phyloP scores from a whole-genome alignment of 2,329 filamentous ascomycete species.

The Epichloe gansuensis region DNA sequence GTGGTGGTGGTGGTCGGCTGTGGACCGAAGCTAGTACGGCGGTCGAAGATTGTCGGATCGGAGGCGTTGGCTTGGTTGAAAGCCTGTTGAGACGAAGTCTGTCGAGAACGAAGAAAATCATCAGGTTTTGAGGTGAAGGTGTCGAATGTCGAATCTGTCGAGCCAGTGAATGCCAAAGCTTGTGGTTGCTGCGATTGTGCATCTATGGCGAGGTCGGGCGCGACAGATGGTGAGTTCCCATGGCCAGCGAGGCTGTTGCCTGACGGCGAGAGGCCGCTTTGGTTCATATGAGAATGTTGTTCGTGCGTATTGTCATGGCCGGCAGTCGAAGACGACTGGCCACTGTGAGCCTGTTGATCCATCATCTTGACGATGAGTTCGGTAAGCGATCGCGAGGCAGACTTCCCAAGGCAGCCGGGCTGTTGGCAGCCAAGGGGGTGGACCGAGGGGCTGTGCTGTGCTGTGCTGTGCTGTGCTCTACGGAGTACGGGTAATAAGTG shows the following conservation, averaged over 20 bases:
- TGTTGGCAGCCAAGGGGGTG: conserved; percentile 28
- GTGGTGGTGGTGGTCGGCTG: conserved; percentile 22
- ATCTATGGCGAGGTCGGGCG: conserved; percentile 48
- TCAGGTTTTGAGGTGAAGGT: conserved; percentile 33
- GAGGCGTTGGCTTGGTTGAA: conserved; percentile 20
- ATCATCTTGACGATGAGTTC: conserved; percentile 19
- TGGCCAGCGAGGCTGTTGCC: conserved; percentile 38
- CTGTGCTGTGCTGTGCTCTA: background rate
- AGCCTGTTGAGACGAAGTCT: conserved; percentile 21
- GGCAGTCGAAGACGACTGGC: conserved; percentile 47
- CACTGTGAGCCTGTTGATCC: conserved; percentile 32
- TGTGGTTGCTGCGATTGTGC: conserved; percentile 27
- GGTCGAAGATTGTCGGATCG: conserved; percentile 27
- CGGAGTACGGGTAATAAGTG: too few species aligned
- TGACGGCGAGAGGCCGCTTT: conserved; percentile 48
- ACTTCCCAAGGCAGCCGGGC: conserved; percentile 33
- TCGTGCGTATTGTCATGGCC: conserved; percentile 29
- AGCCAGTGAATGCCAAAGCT: conserved; percentile 18
- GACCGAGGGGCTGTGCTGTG: conserved; percentile 15
- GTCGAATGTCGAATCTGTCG: conserved; percentile 26
- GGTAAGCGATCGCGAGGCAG: conserved; percentile 26
- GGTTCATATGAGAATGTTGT: conserved; percentile 53
- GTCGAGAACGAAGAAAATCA: conserved; percentile 38
- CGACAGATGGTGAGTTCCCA: conserved; percentile 32
- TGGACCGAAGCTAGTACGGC: conserved; percentile 32